These are phyloP conservation scores for Saturnispora kantuleensis DNA, from an alignment of 805 yeast species.

Conservation along the genomic window DNA sequence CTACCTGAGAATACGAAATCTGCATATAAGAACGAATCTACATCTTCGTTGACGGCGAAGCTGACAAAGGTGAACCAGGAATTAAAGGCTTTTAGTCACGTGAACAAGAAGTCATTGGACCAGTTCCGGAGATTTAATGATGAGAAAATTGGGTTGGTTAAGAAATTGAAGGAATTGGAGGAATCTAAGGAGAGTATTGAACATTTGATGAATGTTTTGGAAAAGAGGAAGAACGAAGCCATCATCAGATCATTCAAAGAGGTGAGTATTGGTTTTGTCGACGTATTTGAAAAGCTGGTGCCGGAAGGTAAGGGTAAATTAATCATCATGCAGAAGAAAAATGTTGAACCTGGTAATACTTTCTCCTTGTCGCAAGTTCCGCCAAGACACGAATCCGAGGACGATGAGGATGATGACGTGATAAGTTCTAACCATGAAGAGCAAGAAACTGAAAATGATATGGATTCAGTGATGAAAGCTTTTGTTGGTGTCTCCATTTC, in stretches of 20 bases:
- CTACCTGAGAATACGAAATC: conserved; percentile 77
- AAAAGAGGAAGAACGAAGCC: conserved; percentile 73
- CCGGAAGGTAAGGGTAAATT: conserved; percentile 75
- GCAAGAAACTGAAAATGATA: conserved; percentile 13
- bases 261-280: conserved; percentile 63
- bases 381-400: conserved; percentile 10
- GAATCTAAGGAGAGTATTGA: conserved; percentile 65
- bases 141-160: conserved; percentile 57
- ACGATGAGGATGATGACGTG: conserved; percentile 16
- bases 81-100: conserved; percentile 58
- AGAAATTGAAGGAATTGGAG: conserved; percentile 59
- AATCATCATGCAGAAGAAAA: conserved; percentile 42
- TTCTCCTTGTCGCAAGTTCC: conserved; percentile 14
- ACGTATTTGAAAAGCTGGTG: conserved; percentile 70
- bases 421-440: conserved; percentile 16
- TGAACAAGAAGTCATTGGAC: conserved; percentile 84
- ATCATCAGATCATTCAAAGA: conserved; percentile 67
- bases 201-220: conserved; percentile 56
- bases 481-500: conserved; percentile 77
- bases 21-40: conserved; percentile 30
- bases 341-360: conserved; percentile 3
- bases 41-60: conserved; percentile 43
- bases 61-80: conserved; percentile 47
- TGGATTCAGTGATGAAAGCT: conserved; percentile 33
- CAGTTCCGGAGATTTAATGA: conserved; percentile 65